Evolutionary conservation across 352 stramenopile species (phyloP), one percentile per base, ranked within the genome.

Genomic region (Vaucheria bursata): DNA sequence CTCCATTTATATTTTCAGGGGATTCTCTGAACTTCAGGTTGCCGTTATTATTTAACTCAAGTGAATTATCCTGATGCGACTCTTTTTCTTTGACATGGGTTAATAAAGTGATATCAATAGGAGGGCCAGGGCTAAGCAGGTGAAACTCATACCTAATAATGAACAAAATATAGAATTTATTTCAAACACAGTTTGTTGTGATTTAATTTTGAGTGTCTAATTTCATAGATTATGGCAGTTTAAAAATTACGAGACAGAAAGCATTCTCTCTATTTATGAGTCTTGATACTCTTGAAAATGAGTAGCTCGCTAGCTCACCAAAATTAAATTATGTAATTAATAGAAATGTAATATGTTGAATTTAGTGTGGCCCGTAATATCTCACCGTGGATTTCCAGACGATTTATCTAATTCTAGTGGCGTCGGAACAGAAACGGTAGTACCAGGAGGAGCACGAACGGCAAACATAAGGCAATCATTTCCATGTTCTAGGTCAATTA

Each of bases 21-120:
- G n/a, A n/a, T n/a, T n/a, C n/a, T n/a, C n/a, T n/a, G n/a, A n/a
- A n/a, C n/a, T n/a, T n/a, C n/a, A n/a, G n/a, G n/a, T n/a, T n/a
- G n/a, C n/a, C n/a, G n/a, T n/a, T n/a, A n/a, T n/a, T n/a, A n/a
- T n/a, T n/a, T n/a, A n/a, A n/a, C n/a, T n/a, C n/a, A n/a, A n/a
- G n/a, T n/a, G n/a, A n/a, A n/a, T n/a, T n/a, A n/a, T n/a, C n/a
- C n/a, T n/a, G n/a, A n/a, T n/a, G n/a, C n/a, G n/a, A n/a, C n/a
- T n/a, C n/a, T n/a, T n/a, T n/a, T n/a, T n/a, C n/a, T n/a, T n/a
- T n/a, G n/a, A n/a, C n/a, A n/a, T 82, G 74, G 64, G 33, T 84
- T 73, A 95, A 89, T 84, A 95, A 88, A 86, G 93, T 95, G 4
- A 95, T 89, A 81, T 95, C 91, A 35, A 95, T 89, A 1, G 90